Evolutionary conservation across 306 rosid genomes (phyloP), one percentile per base, ranked within the genome.

Genomic region (Psophocarpus tetragonolobus): DNA sequence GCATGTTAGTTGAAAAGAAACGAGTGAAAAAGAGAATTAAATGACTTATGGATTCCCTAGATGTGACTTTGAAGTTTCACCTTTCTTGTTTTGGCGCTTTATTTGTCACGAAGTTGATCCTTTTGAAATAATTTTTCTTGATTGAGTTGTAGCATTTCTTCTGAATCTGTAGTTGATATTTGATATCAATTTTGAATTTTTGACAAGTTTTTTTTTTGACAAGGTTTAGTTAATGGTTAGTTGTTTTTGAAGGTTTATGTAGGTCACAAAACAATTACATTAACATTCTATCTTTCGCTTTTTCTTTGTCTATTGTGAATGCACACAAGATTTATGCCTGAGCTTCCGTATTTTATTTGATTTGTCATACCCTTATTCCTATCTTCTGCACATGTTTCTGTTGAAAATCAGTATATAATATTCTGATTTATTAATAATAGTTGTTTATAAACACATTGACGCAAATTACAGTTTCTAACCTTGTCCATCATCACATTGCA

Each of bases 401-500:
- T n/a, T n/a, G n/a, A n/a, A n/a, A n/a, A n/a, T n/a, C n/a, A n/a
- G n/a, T n/a, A n/a, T n/a, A n/a, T n/a, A n/a, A n/a, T n/a, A n/a
- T n/a, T n/a, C n/a, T n/a, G n/a, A n/a, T n/a, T n/a, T n/a, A n/a
- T n/a, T n/a, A n/a, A n/a, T n/a, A n/a, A n/a, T n/a, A n/a, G n/a
- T n/a, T n/a, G n/a, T n/a, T n/a, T n/a, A n/a, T n/a, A n/a, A n/a
- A n/a, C n/a, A n/a, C n/a, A n/a, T n/a, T n/a, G n/a, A n/a, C n/a
- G n/a, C n/a, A n/a, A n/a, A n/a, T n/a, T n/a, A n/a, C n/a, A n/a
- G n/a, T n/a, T n/a, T 84, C 83, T 81, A 70, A 82, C 44, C 23
- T 58, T 21, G 24, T 72, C 56, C 62, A 42, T 71, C 74, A 48
- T 71, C 74, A 41, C 78, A 63, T 57, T 42, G 61, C 92, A 95